Percentiles rank a stretch among this genome's conserved stretches.
Evolutionary conservation across 768 basidiomycete genomes (phyloP).

Genomic region (Boletus fagicola): DNA sequence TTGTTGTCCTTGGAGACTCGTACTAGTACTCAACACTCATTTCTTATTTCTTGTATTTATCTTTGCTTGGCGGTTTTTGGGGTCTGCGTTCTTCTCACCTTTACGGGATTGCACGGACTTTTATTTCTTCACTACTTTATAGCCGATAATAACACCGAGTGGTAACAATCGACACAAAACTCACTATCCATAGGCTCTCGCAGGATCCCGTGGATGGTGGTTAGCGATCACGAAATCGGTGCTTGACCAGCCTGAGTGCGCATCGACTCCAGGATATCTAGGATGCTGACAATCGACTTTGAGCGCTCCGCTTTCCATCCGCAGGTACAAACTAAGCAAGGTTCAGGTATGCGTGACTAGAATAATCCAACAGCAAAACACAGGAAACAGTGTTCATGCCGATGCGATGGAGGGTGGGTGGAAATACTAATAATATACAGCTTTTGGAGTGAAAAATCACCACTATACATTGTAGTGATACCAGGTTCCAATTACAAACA

Average conservation of each 20-base stretch:
- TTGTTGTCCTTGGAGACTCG: too few relatives aligned
- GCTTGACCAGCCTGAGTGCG: slow-evolving; percentile 1
- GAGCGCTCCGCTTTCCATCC: slow-evolving; percentile 1
- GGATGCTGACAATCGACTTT: background rate
- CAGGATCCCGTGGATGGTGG: background rate
- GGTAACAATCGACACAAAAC: too few relatives aligned
- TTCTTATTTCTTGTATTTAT: too few relatives aligned
- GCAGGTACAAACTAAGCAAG: background rate
- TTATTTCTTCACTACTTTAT: too few relatives aligned
- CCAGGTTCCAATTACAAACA: slow-evolving; percentile 4
- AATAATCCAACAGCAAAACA: background rate
- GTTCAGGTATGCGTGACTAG: too few relatives aligned
- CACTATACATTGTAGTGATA: slow-evolving; percentile 12
- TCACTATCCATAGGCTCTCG: too few relatives aligned
- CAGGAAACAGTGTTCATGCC: background rate
- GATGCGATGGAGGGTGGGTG: background rate
- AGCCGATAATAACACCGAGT: too few relatives aligned
- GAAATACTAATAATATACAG: slow-evolving; percentile 31
- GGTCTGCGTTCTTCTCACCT: too few relatives aligned
- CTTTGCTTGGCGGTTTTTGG: too few relatives aligned
- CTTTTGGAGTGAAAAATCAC: slow-evolving; percentile 9
- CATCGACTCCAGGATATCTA: background rate
- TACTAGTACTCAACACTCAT: too few relatives aligned
- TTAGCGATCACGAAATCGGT: background rate
- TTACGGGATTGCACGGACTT: too few relatives aligned